A percentile compares a stretch with the other conserved stretches of the same genome.
These are phyloP conservation scores for Diplodia intermedia DNA, from an alignment of 2,329 filamentous ascomycete species.

Conservation along the genomic window DNA sequence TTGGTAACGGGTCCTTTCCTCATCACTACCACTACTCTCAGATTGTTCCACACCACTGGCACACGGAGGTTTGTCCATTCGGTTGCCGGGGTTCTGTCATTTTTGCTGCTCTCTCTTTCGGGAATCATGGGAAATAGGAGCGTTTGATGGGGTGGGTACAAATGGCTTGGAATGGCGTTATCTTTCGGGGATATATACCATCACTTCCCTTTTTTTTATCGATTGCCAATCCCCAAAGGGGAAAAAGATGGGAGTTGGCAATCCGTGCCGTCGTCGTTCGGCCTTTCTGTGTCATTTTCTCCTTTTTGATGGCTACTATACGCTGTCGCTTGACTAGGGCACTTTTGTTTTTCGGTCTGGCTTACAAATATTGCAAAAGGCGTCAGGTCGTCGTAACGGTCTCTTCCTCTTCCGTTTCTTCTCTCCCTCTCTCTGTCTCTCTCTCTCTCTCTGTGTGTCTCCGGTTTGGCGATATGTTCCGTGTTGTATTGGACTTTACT, in stretches of 20 bases:
- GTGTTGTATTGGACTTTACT: not conserved
- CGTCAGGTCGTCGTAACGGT: not conserved
- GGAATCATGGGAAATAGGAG: conserved; percentile 19
- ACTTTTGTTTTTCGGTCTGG: not conserved
- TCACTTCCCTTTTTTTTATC: not conserved
- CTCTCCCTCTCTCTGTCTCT: not conserved
- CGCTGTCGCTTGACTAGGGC: not conserved
- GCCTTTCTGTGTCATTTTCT: not conserved
- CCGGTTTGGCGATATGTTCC: not conserved
- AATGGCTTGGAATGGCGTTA: conserved; percentile 2
- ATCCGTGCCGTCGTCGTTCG: not conserved
- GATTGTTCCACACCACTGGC: not conserved
- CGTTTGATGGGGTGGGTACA: not conserved
- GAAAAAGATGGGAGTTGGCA: not conserved
- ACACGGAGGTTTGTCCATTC: too few relatives aligned
- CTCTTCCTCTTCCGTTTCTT: not conserved
- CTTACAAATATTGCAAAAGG: not conserved
- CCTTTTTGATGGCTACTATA: not conserved
- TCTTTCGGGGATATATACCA: conserved; percentile 16
- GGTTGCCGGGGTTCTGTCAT: not conserved
- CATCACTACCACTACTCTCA: not conserved
- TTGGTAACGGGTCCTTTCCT: not conserved
- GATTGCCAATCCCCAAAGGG: not conserved
- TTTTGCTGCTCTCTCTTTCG: not conserved
- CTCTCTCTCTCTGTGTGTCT: not conserved